Percentiles rank a stretch among this genome's conserved stretches.
phyloP scores from a whole-genome alignment of 306 rosid species.

The Vachellia pachyceras region DNA sequence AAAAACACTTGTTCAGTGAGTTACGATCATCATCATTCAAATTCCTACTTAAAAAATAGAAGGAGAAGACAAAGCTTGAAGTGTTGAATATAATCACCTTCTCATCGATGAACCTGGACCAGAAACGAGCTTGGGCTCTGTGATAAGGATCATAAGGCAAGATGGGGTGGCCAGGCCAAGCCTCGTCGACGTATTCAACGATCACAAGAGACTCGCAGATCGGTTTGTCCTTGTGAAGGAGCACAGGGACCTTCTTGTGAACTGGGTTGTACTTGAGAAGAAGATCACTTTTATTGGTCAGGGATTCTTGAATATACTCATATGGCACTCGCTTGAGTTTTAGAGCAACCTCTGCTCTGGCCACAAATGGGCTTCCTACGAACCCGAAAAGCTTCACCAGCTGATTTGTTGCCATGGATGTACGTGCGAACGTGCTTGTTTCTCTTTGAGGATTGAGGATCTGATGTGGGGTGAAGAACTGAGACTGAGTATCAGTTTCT shows the following conservation, averaged over 20 bases:
- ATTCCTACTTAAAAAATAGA: too few species aligned
- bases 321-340: conserved; percentile 53
- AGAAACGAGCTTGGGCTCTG: conserved; percentile 30
- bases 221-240: conserved; percentile 51
- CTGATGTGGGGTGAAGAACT: too few species aligned
- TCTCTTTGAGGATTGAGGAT: neutral
- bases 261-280: conserved; percentile 58
- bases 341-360: conserved; percentile 50
- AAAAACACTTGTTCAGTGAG: neutral
- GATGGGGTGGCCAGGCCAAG: conserved; percentile 38
- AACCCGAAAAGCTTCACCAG: conserved; percentile 45
- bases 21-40: neutral
- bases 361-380: conserved; percentile 41
- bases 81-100: neutral
- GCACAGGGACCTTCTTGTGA: conserved; percentile 51
- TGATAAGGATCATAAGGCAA: conserved; percentile 22
- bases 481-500: neutral
- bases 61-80: neutral
- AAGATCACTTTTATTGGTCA: conserved; percentile 38
- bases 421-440: too few species aligned
- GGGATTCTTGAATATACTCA: conserved; percentile 42
- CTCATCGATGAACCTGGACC: conserved; percentile 24
- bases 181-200: conserved; percentile 50
- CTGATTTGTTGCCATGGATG: conserved; percentile 17
- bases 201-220: conserved; percentile 52